Base-by-base conservation (phyloP, 495 filamentous ascomycete genomes). In the Aspergillus funiculosus region DNA sequence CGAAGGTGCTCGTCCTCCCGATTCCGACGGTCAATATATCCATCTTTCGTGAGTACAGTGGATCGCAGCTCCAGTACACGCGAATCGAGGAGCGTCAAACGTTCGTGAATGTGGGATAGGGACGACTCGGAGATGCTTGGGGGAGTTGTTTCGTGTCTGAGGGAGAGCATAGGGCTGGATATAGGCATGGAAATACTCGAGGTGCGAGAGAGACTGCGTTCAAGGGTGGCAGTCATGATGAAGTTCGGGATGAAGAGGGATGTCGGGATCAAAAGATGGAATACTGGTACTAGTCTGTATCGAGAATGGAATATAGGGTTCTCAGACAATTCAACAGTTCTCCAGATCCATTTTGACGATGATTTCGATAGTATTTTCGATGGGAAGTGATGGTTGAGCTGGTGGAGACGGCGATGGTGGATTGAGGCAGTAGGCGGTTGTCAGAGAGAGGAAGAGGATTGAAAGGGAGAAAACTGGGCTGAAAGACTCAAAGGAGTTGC, bases 1-100 rank as follows among this genome's bases (percentile, higher is more conserved):
- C 67, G 67, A 30, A 71, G 56, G 39, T 68, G 59, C 11, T 67
- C 56, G 40, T 71, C 67, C 50, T 71, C 67, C 15, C 67, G 64
- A 55, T 71, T 71, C 6, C 67, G 63, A 34, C 63, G 60, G 25
- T 71, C 65, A 34, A 63, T 55, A 49, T 71, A 71, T 29, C 53
- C 57, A 36, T 71, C 65, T 43, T 67, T 66, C 8, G 67, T 68
- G 28, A 71, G 46, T 6, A 68, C 50, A 18, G 51, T 58, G 4
- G 65, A 63, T 29, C 65, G 63, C 3, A 71, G 51, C 17, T 68
- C 67, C 20, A 72, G 50, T 2, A 71, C 43, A 10, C 59, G 65
- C 1, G 67, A 66, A 38, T 71, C 67, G 5, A 71, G 53, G 21
- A 61, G 58, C 31, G 62, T 64, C 27, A 71, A 52, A 19, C 67